phyloP scores from a whole-genome alignment of 179 eudicot species.

The Sideroxylon spinosum region DNA sequence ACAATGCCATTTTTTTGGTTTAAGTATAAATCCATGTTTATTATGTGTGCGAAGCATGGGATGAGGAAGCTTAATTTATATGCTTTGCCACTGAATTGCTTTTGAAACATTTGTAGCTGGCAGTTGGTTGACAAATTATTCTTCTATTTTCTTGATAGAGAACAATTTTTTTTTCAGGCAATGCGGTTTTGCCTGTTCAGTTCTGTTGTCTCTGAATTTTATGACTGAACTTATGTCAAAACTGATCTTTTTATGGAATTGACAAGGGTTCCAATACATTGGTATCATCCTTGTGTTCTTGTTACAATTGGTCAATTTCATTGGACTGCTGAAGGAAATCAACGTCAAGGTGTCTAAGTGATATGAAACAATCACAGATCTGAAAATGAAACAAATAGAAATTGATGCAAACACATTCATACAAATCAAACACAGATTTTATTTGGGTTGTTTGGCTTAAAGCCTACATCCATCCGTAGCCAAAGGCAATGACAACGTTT shows the following conservation, averaged over 20 bases:
- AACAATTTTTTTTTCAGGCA: not conserved
- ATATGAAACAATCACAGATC: not conserved
- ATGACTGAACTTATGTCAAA: not conserved
- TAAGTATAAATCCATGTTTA: not conserved
- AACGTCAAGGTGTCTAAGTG: too few species aligned
- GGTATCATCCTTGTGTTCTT: not conserved
- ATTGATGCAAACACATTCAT: not conserved
- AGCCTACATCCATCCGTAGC: not conserved
- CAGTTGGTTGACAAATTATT: not conserved
- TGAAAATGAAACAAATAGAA: not conserved
- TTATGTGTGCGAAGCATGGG: not conserved
- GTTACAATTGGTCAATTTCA: not conserved
- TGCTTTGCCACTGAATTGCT: not conserved
- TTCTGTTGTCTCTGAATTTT: not conserved
- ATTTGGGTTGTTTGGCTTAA: not conserved
- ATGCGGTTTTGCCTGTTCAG: not conserved
- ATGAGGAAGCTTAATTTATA: not conserved
- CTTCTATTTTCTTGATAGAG: not conserved
- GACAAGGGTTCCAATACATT: not conserved
- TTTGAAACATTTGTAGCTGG: not conserved
- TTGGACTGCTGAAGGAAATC: not conserved
- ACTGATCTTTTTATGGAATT: not conserved
- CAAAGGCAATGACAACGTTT: not conserved
- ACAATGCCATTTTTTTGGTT: too few species aligned
- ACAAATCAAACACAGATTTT: not conserved